Evolutionary conservation across 768 basidiomycete species (phyloP).

Genomic region (Agrocybe pediades): DNA sequence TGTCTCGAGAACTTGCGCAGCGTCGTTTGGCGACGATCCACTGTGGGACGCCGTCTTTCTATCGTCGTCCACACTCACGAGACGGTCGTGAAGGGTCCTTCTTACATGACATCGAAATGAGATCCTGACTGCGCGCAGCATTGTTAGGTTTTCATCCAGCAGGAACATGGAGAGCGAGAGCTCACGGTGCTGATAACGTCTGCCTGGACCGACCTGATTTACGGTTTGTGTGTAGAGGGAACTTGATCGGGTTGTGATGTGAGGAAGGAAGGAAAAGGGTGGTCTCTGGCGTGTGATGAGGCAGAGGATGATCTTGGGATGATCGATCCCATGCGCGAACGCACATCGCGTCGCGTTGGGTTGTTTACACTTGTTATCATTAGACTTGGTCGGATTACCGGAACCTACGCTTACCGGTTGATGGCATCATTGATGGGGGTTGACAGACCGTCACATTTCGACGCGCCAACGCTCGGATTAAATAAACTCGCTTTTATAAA

Average conservation of each 20-base stretch:
- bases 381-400: no score
- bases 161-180: neutral
- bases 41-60: constrained; percentile 30
- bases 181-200: constrained; percentile 14
- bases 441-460: no score
- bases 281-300: no score
- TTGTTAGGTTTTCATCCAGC: no score
- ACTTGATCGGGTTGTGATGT: neutral
- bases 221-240: neutral
- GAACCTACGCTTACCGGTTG: no score
- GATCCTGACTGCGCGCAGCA: constrained; percentile 28
- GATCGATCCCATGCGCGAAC: no score
- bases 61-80: constrained; percentile 37
- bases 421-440: no score
- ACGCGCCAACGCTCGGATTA: no score
- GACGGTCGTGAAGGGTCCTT: constrained; percentile 47
- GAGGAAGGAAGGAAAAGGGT: neutral
- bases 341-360: no score
- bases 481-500: no score
- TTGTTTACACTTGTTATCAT: no score
- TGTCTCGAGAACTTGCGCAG: constrained; percentile 48
- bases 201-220: constrained; percentile 1
- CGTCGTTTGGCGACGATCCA: constrained; percentile 57
- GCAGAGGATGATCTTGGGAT: no score
- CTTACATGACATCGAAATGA: constrained; percentile 39